phyloP scores from a whole-genome alignment of 495 filamentous ascomycete genomes.

The Penicillium goetzii region DNA sequence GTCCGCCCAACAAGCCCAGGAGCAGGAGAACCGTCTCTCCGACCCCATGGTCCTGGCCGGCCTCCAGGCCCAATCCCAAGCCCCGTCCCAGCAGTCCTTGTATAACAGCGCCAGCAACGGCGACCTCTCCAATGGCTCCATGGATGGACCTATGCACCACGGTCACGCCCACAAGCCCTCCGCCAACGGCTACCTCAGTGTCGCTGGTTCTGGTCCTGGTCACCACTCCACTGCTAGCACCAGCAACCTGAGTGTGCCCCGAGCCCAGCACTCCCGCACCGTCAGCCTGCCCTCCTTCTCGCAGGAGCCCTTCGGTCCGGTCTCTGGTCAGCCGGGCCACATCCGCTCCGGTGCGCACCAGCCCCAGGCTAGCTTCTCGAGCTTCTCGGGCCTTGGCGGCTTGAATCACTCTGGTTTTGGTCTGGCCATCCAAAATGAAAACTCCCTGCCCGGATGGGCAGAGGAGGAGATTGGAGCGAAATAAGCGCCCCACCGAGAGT shows the following conservation, averaged over 20 bases:
- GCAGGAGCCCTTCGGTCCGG: slow-evolving; percentile 59
- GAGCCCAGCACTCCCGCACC: slow-evolving; percentile 78
- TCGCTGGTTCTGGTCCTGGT: slow-evolving; percentile 61
- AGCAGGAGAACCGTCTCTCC: slow-evolving; percentile 56
- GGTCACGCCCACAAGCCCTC: slow-evolving; percentile 55
- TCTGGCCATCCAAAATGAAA: slow-evolving; percentile 65
- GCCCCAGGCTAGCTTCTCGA: slow-evolving; percentile 59
- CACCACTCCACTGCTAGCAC: slow-evolving; percentile 67
- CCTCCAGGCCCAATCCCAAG: slow-evolving; percentile 69
- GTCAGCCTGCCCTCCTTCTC: slow-evolving; percentile 80
- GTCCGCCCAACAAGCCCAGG: slow-evolving; percentile 72
- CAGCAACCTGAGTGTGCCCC: slow-evolving; percentile 58
- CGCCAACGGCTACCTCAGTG: slow-evolving; percentile 58
- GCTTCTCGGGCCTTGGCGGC: slow-evolving; percentile 60
- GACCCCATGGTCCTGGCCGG: slow-evolving; percentile 55
- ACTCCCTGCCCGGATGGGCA: slow-evolving; percentile 67
- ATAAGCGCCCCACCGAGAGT: slow-evolving; percentile 33
- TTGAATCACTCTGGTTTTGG: slow-evolving; percentile 63
- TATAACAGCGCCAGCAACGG: slow-evolving; percentile 54
- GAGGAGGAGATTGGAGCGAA: slow-evolving; percentile 65
- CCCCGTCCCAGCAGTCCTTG: slow-evolving; percentile 52
- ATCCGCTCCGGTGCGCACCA: slow-evolving; percentile 54
- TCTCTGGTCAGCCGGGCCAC: slow-evolving; percentile 45
- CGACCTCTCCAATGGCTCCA: slow-evolving; percentile 60
- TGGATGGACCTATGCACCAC: slow-evolving; percentile 51